Evolutionary conservation across 2,329 filamentous ascomycete genomes (phyloP), one percentile per base, ranked within the genome.

Genomic region (Nemania sp.): DNA sequence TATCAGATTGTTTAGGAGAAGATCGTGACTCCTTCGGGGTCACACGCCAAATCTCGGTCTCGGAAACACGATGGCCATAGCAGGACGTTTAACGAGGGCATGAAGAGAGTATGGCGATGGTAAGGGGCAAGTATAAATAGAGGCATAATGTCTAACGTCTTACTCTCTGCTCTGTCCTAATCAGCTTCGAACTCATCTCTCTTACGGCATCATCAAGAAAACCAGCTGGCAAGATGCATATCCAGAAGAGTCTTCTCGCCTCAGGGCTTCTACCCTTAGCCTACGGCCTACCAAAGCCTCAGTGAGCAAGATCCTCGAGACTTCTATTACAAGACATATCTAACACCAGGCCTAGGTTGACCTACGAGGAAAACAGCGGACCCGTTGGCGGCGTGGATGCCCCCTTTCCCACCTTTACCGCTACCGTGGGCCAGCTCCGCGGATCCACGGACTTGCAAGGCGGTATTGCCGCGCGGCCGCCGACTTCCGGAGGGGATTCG

Each of bases 341-440:
- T 75, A 58, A 76, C 35, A 43, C 22, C 1, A 15, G 13, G 10
- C 18, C 6, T 11, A 81, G 80, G 62, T 80, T 83, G 73, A 78
- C 78, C 38, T 82, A 82, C 63, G 82, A 78, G 5, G 81, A 82
- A 62, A 84, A 84, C 65, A 75, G 73, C 1, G 82, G 81, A 2
- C 73, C 80, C 1, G 80, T 84, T 6, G 83, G 75, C 8, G 83
- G 82, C 11, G 75, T 84, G 1, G 72, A 73, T 24, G 75, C 81
- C 2, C 80, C 81, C 0, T 76, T 79, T 7, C 79, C 82, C 0
- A 79, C 78, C 0, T 80, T 80, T 3, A 80, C 80, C 2, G 73
- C 76, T 8, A 66, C 79, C 1, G 75, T 77, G 5, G 83, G 83
- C 22, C 79, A 79, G 38, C 76, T 84, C 0, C 81, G 82, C 63